Percentiles rank a stretch among this genome's conserved stretches.
Conservation (phyloP, 306 rosid species). For the Quercus suber region DNA sequence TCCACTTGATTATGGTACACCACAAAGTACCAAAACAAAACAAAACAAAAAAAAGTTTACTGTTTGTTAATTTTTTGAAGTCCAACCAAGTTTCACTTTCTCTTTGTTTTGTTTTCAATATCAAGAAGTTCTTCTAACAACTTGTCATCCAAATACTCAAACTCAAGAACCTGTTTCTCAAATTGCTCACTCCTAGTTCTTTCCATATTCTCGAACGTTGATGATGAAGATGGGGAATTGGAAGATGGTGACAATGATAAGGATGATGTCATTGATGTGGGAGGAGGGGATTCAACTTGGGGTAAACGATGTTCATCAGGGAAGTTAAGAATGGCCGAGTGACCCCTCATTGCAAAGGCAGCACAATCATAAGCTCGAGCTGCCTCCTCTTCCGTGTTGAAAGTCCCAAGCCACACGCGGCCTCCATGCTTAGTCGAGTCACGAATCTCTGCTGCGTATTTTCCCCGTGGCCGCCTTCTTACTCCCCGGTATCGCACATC, state of each 20-base stretch:
- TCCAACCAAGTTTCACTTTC: neutral
- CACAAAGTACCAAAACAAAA: too few relatives aligned
- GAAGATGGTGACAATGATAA: neutral
- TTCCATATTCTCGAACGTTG: neutral
- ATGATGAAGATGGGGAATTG: slow-evolving; percentile 21
- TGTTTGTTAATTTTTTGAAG: too few relatives aligned
- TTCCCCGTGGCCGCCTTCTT: slow-evolving; percentile 38
- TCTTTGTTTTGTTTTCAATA: slow-evolving; percentile 15
- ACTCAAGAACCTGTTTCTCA: slow-evolving; percentile 43
- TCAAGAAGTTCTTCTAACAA: slow-evolving; percentile 71
- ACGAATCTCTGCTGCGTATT: slow-evolving; percentile 41
- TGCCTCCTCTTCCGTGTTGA: slow-evolving; percentile 54
- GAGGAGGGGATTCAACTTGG: slow-evolving; percentile 3
- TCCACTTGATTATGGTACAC: neutral
- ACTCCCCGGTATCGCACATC: slow-evolving; percentile 33
- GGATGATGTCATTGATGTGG: slow-evolving; percentile 1
- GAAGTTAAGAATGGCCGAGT: slow-evolving; percentile 62
- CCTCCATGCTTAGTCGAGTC: slow-evolving; percentile 38
- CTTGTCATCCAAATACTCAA: slow-evolving; percentile 63
- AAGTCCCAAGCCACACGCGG: slow-evolving; percentile 75
- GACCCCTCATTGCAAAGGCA: slow-evolving; percentile 68
- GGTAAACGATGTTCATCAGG: slow-evolving; percentile 37
- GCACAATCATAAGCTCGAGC: slow-evolving; percentile 74
- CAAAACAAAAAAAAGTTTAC: too few relatives aligned
- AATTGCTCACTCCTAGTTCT: neutral